phyloP scores from a whole-genome alignment of 2,329 filamentous ascomycete genomes.

The Fusarium cicatricum region DNA sequence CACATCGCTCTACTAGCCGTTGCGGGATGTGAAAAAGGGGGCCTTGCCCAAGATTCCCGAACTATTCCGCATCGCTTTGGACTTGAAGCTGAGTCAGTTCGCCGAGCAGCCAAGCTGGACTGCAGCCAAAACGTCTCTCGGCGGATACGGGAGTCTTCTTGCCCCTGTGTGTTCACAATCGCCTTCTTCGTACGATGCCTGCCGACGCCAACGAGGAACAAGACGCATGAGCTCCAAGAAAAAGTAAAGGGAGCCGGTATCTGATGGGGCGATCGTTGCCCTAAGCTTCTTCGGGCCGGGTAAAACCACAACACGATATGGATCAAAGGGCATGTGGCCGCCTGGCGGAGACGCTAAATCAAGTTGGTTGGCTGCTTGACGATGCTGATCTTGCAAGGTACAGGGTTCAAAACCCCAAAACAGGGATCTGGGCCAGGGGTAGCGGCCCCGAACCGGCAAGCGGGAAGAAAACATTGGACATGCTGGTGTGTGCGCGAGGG shows the following conservation, averaged over 20 bases:
- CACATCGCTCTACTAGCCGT: neutral
- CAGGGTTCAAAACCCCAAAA: slow-evolving; percentile 21
- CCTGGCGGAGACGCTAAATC: slow-evolving; percentile 22
- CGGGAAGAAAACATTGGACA: slow-evolving; percentile 16
- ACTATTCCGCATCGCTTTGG: slow-evolving; percentile 30
- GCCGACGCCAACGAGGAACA: neutral
- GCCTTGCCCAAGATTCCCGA: slow-evolving; percentile 24
- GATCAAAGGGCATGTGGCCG: slow-evolving; percentile 35
- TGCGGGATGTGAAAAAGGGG: slow-evolving; percentile 20
- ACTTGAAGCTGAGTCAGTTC: slow-evolving; percentile 22
- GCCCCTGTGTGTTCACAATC: slow-evolving; percentile 10
- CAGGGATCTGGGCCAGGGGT: slow-evolving; percentile 39
- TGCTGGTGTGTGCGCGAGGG: neutral
- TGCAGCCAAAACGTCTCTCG: slow-evolving; percentile 8
- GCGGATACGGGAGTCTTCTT: slow-evolving; percentile 3
- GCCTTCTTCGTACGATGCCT: slow-evolving; percentile 1
- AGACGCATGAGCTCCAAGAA: slow-evolving; percentile 3
- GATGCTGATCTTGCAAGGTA: slow-evolving; percentile 39
- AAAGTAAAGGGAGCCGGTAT: slow-evolving; percentile 15
- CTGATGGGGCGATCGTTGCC: slow-evolving; percentile 28
- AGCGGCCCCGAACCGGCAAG: slow-evolving; percentile 22
- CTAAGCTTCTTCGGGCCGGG: slow-evolving; percentile 36
- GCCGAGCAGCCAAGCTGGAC: slow-evolving; percentile 7
- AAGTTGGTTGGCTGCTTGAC: slow-evolving; percentile 33
- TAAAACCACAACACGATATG: slow-evolving; percentile 37